Conservation (phyloP, 257 asterid genomes). For the Craterostigma plantagineum region DNA sequence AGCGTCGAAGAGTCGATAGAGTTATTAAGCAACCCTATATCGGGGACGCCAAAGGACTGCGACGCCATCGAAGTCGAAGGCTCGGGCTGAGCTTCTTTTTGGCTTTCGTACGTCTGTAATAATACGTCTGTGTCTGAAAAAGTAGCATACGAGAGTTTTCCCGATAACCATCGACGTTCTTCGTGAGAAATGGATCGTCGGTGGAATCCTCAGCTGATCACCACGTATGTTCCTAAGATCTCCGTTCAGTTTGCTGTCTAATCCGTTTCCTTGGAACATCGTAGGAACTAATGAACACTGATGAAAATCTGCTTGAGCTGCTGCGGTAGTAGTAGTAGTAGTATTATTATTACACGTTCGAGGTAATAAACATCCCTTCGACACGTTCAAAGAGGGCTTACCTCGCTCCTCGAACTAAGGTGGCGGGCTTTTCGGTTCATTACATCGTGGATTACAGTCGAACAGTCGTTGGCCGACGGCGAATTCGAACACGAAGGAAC, state of each 20-base stretch:
- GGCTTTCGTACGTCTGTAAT: conserved; percentile 44
- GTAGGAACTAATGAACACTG: conserved; percentile 71
- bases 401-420: conserved; percentile 33
- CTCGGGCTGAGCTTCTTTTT: conserved; percentile 69
- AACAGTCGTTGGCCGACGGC: conserved; percentile 70
- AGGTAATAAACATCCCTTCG: conserved; percentile 41
- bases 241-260: no score
- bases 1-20: conserved; percentile 69
- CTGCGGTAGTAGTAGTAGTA: no score
- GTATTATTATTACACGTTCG: conserved; percentile 31
- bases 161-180: conserved; percentile 31
- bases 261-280: no score
- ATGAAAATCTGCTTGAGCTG: conserved; percentile 52
- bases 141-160: no score
- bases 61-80: conserved; percentile 83
- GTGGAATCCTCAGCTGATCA: conserved; percentile 43
- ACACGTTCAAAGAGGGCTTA: conserved; percentile 37
- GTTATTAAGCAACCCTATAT: conserved; percentile 67
- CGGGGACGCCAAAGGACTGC: conserved; percentile 92
- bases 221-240: no score
- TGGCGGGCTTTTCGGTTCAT: conserved; percentile 32
- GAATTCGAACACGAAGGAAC: conserved; percentile 88
- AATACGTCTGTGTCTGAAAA: conserved; percentile 45
- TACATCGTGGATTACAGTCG: conserved; percentile 31
- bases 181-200: conserved; percentile 35